Evolutionary conservation across 2,329 filamentous ascomycete genomes (phyloP).

Genomic region (Bipolaris gigantea): DNA sequence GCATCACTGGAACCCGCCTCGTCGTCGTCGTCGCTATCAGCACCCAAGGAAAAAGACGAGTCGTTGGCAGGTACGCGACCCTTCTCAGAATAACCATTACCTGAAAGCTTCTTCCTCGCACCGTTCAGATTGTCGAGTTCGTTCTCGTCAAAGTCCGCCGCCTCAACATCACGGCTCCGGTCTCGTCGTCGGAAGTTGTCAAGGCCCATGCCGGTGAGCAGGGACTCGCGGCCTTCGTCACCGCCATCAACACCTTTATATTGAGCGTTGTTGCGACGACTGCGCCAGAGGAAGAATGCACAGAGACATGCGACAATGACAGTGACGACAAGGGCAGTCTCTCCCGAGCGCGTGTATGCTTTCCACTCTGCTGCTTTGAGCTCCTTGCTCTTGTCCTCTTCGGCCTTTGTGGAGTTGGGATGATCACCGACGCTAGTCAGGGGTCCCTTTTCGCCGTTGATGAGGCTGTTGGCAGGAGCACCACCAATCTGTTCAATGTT

Average conservation of each 20-base stretch:
- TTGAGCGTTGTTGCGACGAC: conserved; percentile 45
- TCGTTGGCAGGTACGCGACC: conserved; percentile 39
- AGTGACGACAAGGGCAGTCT: conserved; percentile 81
- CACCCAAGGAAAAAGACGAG: conserved; percentile 53
- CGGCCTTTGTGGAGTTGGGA: conserved; percentile 67
- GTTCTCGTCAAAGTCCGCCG: conserved; percentile 63
- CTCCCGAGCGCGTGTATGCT: conserved; percentile 84
- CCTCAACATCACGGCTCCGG: conserved; percentile 57
- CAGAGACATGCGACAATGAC: conserved; percentile 71
- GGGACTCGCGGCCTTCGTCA: conserved; percentile 50
- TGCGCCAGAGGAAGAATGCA: conserved; percentile 70
- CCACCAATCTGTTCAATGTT: conserved; percentile 89
- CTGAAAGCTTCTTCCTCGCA: conserved; percentile 24
- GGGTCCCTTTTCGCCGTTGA: conserved; percentile 82
- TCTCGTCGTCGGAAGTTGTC: conserved; percentile 52
- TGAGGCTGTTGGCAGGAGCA: conserved; percentile 71
- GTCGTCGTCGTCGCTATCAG: conserved; percentile 44
- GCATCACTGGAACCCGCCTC: conserved; percentile 39
- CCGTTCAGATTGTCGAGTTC: conserved; percentile 60
- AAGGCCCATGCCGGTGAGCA: conserved; percentile 50
- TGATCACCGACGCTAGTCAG: conserved; percentile 77
- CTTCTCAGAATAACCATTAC: conserved; percentile 36
- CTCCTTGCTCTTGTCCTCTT: conserved; percentile 69
- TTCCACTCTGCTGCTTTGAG: conserved; percentile 85
- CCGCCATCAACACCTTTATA: conserved; percentile 49